A percentile compares a stretch with the other conserved stretches of the same genome.
These are phyloP conservation scores for Apiospora malaysiana DNA, from an alignment of 2,329 filamentous ascomycete species.

Conservation along the genomic window DNA sequence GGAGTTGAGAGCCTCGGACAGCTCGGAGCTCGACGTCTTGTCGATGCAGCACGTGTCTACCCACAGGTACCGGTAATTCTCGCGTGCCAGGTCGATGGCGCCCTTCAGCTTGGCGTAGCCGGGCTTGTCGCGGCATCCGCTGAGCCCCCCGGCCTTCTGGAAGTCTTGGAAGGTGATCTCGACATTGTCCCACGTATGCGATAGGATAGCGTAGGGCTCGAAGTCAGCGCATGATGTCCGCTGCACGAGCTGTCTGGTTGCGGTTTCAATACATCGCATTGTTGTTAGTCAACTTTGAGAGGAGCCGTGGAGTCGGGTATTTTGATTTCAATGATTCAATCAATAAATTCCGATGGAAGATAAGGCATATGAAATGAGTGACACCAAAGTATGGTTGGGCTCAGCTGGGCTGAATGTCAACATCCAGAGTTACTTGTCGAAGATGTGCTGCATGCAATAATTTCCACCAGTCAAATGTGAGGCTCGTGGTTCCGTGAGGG, in stretches of 20 bases:
- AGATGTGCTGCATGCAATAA: no score
- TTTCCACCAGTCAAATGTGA: no score
- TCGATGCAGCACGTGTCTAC: conserved; percentile 21
- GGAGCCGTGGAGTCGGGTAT: not conserved
- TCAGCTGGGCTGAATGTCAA: not conserved
- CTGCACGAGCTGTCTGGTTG: not conserved
- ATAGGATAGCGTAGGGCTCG: conserved; percentile 8
- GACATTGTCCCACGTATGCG: conserved; percentile 18
- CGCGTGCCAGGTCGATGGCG: not conserved
- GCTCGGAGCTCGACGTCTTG: conserved; percentile 20
- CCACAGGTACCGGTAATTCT: not conserved
- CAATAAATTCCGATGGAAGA: not conserved
- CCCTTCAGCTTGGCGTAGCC: conserved; percentile 10
- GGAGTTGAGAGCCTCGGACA: conserved; percentile 21
- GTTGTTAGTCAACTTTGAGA: not conserved
- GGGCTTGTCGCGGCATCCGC: not conserved
- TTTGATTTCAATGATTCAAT: not conserved
- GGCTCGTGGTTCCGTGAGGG: no score
- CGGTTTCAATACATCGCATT: conserved; percentile 5
- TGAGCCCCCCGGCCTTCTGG: not conserved
- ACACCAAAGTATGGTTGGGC: not conserved
- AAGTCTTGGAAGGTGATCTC: conserved; percentile 12
- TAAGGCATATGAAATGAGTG: not conserved
- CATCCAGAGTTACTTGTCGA: not conserved
- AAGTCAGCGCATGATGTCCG: not conserved